Evolutionary conservation across 2,329 filamentous ascomycete genomes (phyloP).

Genomic region (Aureobasidium leucospermi): DNA sequence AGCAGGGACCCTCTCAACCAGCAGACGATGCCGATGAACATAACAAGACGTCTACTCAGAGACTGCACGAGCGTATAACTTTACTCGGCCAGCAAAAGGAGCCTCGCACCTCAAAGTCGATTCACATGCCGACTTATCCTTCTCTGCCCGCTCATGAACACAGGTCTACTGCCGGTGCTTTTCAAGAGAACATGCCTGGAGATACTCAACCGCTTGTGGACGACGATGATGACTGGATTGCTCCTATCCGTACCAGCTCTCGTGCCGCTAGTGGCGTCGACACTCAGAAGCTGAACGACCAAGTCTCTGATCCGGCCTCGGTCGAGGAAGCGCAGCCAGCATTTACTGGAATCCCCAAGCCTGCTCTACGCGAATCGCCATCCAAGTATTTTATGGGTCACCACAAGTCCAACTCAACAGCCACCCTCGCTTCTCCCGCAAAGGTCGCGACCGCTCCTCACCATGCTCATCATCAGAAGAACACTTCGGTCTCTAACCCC

Average conservation of each 20-base stretch:
- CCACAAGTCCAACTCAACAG: constrained; percentile 30
- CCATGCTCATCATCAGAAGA: constrained; percentile 48
- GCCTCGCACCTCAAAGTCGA: constrained; percentile 36
- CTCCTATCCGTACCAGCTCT: constrained; percentile 35
- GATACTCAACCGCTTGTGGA: constrained; percentile 28
- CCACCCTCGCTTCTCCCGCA: constrained; percentile 40
- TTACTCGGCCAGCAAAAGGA: constrained; percentile 53
- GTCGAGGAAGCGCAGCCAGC: neutral
- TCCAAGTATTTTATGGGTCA: constrained; percentile 18
- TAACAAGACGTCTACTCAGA: constrained; percentile 88
- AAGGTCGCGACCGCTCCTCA: constrained; percentile 27
- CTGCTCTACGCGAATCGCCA: constrained; percentile 4
- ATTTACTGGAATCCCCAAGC: neutral
- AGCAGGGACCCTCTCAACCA: constrained; percentile 35
- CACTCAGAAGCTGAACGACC: constrained; percentile 7
- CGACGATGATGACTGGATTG: constrained; percentile 54
- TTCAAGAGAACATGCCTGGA: constrained; percentile 11
- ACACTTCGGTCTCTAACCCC: constrained; percentile 37
- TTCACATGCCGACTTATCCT: constrained; percentile 30
- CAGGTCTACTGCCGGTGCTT: constrained; percentile 19
- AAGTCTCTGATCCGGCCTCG: neutral
- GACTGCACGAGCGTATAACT: constrained; percentile 86
- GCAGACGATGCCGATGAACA: constrained; percentile 51
- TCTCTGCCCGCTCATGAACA: constrained; percentile 2
- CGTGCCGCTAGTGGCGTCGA: constrained; percentile 5